A percentile compares a stretch with the other conserved stretches of the same genome.
Conservation (phyloP, 1,284 basidiomycete species). For the Pterulicium gracile region DNA sequence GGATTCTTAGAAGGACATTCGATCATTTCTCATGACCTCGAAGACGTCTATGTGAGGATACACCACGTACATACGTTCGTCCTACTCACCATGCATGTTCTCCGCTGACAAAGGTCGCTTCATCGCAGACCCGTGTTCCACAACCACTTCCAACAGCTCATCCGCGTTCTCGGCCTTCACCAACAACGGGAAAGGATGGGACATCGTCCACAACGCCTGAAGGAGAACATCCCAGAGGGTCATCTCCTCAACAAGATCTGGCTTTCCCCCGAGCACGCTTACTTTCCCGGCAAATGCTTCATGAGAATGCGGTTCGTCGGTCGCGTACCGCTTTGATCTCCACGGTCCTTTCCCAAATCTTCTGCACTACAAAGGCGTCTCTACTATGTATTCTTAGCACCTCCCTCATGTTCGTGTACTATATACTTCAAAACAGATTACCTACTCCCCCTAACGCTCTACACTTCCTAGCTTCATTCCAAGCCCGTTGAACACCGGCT, state of each 20-base stretch:
- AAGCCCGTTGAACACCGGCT: too few species aligned
- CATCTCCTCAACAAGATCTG: conserved; percentile 33
- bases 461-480: too few species aligned
- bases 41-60: conserved; percentile 41
- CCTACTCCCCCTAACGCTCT: too few species aligned
- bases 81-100: background rate
- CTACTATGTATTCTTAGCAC: conserved; percentile 7
- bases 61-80: conserved; percentile 31
- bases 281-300: conserved; percentile 37
- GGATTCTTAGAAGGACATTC: conserved; percentile 36
- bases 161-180: conserved; percentile 36
- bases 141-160: conserved; percentile 43
- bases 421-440: too few species aligned
- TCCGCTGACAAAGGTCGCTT: background rate
- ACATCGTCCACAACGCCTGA: conserved; percentile 30
- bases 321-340: conserved; percentile 22
- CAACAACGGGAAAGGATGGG: conserved; percentile 36
- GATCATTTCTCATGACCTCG: conserved; percentile 33
- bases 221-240: conserved; percentile 26
- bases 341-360: conserved; percentile 41
- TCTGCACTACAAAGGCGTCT: conserved; percentile 30
- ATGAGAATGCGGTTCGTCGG: conserved; percentile 35
- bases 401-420: background rate
- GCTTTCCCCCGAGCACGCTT: conserved; percentile 26
- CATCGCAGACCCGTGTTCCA: conserved; percentile 31